Evolutionary conservation across 768 basidiomycete genomes (phyloP), one percentile per base, ranked within the genome.

Genomic region (Tephrocybe sp.): DNA sequence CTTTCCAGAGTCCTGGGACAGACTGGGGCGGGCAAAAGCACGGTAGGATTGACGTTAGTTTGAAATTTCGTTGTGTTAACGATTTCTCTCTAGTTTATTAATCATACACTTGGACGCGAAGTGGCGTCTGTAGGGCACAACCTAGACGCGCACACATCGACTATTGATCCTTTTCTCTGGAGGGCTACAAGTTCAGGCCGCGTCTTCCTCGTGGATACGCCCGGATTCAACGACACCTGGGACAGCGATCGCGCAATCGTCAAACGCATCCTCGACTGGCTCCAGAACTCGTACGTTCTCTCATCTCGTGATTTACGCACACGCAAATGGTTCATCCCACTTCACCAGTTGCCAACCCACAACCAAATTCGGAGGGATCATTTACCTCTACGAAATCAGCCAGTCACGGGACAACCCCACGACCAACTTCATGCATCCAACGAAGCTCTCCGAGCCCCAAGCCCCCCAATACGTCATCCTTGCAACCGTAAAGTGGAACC

Each of bases 131-230:
- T 67, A 3, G 64, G 65, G 8, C 57, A 67, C 33, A 38, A 40
- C 20, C 25, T 67, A 28, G 41, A 53, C 5, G 64, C 67, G 2
- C 65, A 65, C 36, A 68, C 67, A 1, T 32, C 51, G 33, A 46
- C 53, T 10, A 53, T 67, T 9, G 30, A 54, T 17, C 55, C 59
- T 10, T 52, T 60, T 20, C 3, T 36, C 20, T 46, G 44, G 18
- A 33, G 15, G 28, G 11, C 3, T 8, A 25, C 28, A 11, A 24
- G 23, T 12, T n/a, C 17, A 23, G 50, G 45, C 21, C 56, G 56
- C 34, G 42, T 68, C 24, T 54, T 66, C 41, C 55, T 69, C 24
- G 58, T 69, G 12, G 68, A 69, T 43, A 68, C 67, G 2, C 68
- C 66, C 3, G 68, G 68, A 1, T 69, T 67, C 37, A 66, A 69